Conservation (phyloP, 768 basidiomycete species). For the Lepiota subincarnata region DNA sequence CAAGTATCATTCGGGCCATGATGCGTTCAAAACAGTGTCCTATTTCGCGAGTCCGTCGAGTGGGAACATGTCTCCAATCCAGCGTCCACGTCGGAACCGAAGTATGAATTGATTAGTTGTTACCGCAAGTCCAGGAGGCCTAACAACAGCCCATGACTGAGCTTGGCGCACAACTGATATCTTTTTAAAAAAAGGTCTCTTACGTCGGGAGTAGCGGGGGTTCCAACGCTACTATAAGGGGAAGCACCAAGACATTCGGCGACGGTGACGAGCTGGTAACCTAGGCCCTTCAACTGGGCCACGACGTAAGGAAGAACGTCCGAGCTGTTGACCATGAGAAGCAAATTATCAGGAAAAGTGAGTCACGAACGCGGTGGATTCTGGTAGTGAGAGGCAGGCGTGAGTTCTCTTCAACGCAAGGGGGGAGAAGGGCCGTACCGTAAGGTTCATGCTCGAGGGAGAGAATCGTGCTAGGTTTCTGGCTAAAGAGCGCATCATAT, state of each 20-base stretch:
- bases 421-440: slow-evolving; percentile 14
- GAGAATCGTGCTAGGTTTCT: slow-evolving; percentile 29
- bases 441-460: slow-evolving; percentile 34
- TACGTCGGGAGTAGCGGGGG: slow-evolving; percentile 28
- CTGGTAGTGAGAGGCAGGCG: neutral
- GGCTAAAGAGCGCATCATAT: slow-evolving; percentile 22
- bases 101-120: no score
- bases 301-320: slow-evolving; percentile 34
- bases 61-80: no score
- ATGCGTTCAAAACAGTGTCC: no score
- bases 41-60: no score
- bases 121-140: slow-evolving; percentile 1
- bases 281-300: slow-evolving; percentile 27
- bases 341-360: neutral
- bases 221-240: slow-evolving; percentile 27
- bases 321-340: slow-evolving; percentile 15
- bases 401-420: neutral
- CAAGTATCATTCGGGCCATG: no score
- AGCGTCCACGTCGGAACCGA: no score
- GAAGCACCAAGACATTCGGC: slow-evolving; percentile 33
- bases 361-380: slow-evolving; percentile 9
- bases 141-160: neutral
- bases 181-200: slow-evolving; percentile 3
- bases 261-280: slow-evolving; percentile 35
- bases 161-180: neutral